Evolutionary conservation across 202 grass and related monocot genomes (phyloP).

Genomic region (Elaeis oleifera): DNA sequence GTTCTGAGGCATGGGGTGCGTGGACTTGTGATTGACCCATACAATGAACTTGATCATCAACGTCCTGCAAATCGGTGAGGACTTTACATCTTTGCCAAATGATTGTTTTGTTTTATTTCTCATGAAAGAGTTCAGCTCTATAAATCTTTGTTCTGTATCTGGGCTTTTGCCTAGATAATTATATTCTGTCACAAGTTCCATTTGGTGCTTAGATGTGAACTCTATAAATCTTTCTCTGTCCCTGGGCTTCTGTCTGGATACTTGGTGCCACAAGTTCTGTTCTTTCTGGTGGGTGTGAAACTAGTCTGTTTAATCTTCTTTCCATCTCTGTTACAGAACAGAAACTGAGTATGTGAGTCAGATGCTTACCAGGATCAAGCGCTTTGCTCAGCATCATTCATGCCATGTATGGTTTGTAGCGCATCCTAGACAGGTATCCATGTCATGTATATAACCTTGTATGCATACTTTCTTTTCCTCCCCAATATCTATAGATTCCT

Average conservation of each 20-base stretch:
- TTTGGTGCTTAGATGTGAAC: neutral
- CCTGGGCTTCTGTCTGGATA: too few species aligned
- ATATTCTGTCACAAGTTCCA: neutral
- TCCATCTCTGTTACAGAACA: slow-evolving; percentile 38
- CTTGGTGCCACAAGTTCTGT: too few species aligned
- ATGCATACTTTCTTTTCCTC: slow-evolving; percentile 2
- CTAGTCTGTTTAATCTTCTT: slow-evolving; percentile 5
- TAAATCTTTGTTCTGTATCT: too few species aligned
- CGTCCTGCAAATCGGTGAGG: slow-evolving; percentile 63
- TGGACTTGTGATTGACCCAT: slow-evolving; percentile 96
- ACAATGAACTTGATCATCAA: slow-evolving; percentile 98
- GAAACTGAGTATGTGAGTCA: slow-evolving; percentile 98
- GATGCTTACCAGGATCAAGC: slow-evolving; percentile 85
- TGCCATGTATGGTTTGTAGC: slow-evolving; percentile 99
- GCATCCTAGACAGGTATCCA: slow-evolving; percentile 88
- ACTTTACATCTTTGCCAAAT: neutral
- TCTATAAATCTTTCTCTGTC: too few species aligned
- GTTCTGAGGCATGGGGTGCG: slow-evolving; percentile 75
- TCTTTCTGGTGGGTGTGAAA: too few species aligned
- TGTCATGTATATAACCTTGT: slow-evolving; percentile 11
- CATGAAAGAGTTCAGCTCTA: too few species aligned
- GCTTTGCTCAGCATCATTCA: slow-evolving; percentile 91
- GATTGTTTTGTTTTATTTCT: too few species aligned
- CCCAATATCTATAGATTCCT: slow-evolving; percentile 18
- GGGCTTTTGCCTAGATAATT: neutral